These are phyloP conservation scores for Calonectria pseudoreteaudii DNA, from an alignment of 2,329 filamentous ascomycete species.

Conservation along the genomic window DNA sequence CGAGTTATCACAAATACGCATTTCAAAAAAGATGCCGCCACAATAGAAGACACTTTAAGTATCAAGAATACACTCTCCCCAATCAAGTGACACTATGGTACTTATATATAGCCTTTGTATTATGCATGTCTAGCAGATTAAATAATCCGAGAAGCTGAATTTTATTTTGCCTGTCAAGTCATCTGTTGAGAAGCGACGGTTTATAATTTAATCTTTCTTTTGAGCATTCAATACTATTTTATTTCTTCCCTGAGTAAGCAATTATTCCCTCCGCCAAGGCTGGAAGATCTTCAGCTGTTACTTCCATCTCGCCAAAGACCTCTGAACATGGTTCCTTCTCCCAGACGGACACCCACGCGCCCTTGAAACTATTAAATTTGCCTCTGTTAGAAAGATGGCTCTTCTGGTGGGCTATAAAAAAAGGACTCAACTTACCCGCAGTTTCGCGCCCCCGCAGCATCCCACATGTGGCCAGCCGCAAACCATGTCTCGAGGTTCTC, in stretches of 20 bases:
- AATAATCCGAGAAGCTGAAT: too few species aligned
- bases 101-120: background rate
- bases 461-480: conserved; percentile 14
- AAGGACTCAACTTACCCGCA: background rate
- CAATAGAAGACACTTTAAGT: too few species aligned
- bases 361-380: background rate
- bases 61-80: too few species aligned
- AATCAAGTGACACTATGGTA: background rate
- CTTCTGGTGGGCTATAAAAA: too few species aligned
- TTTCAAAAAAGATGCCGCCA: too few species aligned
- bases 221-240: background rate
- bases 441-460: background rate
- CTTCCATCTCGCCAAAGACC: background rate
- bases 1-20: background rate
- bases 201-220: background rate
- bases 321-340: background rate
- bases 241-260: background rate
- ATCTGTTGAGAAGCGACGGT: background rate
- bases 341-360: background rate
- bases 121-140: too few species aligned
- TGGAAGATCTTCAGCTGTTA: background rate
- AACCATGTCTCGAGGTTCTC: conserved; percentile 2
- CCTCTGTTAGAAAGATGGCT: background rate
- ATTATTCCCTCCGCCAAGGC: background rate
- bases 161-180: too few species aligned